Evolutionary conservation across 495 filamentous ascomycete species (phyloP), one percentile per base, ranked within the genome.

Genomic region (Podospora pseudopauciseta): DNA sequence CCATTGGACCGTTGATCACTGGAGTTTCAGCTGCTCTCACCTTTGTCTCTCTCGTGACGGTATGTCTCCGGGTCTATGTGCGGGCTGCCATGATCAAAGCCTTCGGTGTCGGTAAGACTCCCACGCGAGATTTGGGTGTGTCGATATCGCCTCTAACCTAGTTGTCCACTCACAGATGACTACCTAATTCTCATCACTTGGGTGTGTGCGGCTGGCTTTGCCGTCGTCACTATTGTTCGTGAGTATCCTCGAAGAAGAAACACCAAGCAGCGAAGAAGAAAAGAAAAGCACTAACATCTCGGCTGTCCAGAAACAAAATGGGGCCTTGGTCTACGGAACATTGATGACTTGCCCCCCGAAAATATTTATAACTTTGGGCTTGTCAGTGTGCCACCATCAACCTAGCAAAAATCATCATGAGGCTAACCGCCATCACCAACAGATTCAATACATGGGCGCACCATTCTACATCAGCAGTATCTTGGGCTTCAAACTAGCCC

Each of bases 401-500:
- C 13, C 15, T 54, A 16, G 7, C 30, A n/a, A 32, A 27, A 49
- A 19, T 6, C 15, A 49, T 49, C 39, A 49, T 13, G 54, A 68
- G 30, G 16, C 53, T 67, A 30, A 73, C 68, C 64, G 53, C 65
- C 67, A 44, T 16, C 1, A 18, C 5, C 61, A 13, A 30, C 32
- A 80, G 78, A 66, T 79, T 5, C 79, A 80, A 73, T 82, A 78
- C 55, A 74, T 74, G 16, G 79, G 79, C 19, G 78, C 80, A 39
- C 77, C 76, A 49, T 82, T 82, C 54, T 83, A 83, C 62, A 78
- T 81, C 62, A 65, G 73, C 6, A 77, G 78, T 53, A 78, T 86
- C 19, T 76, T 86, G 28, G 81, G 81, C 4, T 87, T 86, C 75
- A 87, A 87, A 65, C 72, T 84, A 19, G 80, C 81, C 49, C 71